Evolutionary conservation across 1,284 basidiomycete species (phyloP), one percentile per base, ranked within the genome.

Genomic region (Vanrija pseudolonga): DNA sequence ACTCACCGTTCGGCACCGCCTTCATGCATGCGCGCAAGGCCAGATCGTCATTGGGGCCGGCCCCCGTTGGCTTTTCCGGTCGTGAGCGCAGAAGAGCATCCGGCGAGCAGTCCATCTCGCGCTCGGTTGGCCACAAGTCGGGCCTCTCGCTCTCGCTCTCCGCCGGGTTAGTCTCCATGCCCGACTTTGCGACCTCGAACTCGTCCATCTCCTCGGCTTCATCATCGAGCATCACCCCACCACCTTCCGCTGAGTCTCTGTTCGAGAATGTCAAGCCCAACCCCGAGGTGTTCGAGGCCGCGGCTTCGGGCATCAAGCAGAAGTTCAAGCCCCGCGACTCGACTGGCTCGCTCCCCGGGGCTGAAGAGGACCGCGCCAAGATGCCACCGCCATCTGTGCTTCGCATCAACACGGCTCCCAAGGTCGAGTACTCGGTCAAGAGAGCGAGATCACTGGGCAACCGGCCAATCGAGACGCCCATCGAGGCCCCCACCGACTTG

Each of bases 221-320:
- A 4, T 64, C 57, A 37, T 40, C 45, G 3, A 56, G 50, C 48
- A 53, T 67, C 28, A 72, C 68, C 0, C 71, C 71, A 9, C 66
- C 69, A 2, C 51, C 60, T n/a, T 65, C 67, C 1, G 63, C 63
- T 39, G 69, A 72, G 54, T 37, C 39, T 12, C 65, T 72, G 20
- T 76, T 78, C 56, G 74, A 76, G 39, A 66, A 76, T 42, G 70
- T 76, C 51, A 76, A 74, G 53, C 76, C 76, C n/a, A 63, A 76
- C 32, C 71, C 71, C 28, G 72, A 76, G 46, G 75, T 68, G 4
- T 78, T 76, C 55, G 68, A 72, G 40, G 63, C 66, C 19, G 56
- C 61, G 6, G 59, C 68, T 6, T 49, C 50, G n/a, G 64, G 68
- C 3, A 65, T 78, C 41, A 67, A 63, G 23, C 63, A 70, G 24